phyloP scores from a whole-genome alignment of 345 rosid genomes.

The Litchi chinensis region DNA sequence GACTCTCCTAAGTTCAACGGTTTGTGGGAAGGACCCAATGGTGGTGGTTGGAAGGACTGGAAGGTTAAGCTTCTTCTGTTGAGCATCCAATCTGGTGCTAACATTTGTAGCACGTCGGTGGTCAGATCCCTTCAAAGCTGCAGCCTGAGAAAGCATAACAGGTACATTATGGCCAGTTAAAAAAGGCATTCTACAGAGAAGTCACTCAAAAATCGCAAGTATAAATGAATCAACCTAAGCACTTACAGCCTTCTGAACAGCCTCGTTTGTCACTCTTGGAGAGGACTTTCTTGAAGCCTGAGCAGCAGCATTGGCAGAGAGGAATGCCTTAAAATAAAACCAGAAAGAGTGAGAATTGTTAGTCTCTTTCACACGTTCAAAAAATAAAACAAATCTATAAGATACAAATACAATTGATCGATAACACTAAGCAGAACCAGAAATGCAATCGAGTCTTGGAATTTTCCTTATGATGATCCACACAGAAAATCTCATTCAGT shows the following conservation, averaged over 20 bases:
- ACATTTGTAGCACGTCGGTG: slow-evolving; percentile 95
- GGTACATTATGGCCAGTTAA: slow-evolving; percentile 5
- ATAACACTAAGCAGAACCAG: neutral
- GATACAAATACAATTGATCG: neutral
- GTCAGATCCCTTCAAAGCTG: slow-evolving; percentile 87
- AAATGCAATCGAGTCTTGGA: neutral
- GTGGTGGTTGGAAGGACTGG: slow-evolving; percentile 97
- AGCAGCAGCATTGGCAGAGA: slow-evolving; percentile 80
- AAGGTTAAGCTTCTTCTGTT: slow-evolving; percentile 94
- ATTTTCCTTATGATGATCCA: neutral
- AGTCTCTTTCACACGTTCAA: too few species aligned
- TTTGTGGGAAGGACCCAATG: slow-evolving; percentile 97
- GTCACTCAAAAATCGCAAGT: neutral
- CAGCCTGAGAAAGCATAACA: slow-evolving; percentile 63
- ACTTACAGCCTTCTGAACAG: slow-evolving; percentile 95
- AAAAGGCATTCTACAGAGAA: neutral
- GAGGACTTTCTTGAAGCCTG: slow-evolving; percentile 88
- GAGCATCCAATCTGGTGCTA: slow-evolving; percentile 85
- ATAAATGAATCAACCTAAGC: slow-evolving; percentile 15
- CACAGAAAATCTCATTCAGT: neutral
- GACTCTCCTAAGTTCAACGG: slow-evolving; percentile 88
- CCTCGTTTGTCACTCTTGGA: slow-evolving; percentile 88
- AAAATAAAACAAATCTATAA: neutral
- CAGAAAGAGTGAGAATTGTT: slow-evolving; percentile 10
- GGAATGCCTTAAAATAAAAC: slow-evolving; percentile 57